A percentile compares a stretch with the other conserved stretches of the same genome.
Evolutionary conservation across 2,329 filamentous ascomycete genomes (phyloP).

Genomic region (Nannizziopsis arthrosporioides): DNA sequence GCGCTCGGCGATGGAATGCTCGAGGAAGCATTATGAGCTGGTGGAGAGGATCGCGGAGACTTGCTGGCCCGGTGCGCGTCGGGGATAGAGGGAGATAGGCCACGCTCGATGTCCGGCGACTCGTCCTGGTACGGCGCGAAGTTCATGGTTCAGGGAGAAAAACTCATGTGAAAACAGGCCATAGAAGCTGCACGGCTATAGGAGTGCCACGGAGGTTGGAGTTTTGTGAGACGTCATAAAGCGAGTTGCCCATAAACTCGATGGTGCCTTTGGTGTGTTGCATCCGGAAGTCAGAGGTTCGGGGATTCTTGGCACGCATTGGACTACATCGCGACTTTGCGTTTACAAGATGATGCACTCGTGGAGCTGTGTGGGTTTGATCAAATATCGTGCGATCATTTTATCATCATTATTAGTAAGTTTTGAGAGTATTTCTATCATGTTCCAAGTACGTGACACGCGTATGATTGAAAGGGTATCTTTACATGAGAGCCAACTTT

Average conservation of each 20-base stretch:
- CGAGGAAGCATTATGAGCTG: conserved; percentile 32
- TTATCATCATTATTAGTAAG: too few species aligned
- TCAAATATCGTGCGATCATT: too few species aligned
- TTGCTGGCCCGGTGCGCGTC: conserved; percentile 34
- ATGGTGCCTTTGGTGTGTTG: neutral
- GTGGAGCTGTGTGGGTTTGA: too few species aligned
- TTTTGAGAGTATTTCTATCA: too few species aligned
- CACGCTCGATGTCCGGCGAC: conserved; percentile 70
- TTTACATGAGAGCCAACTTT: too few species aligned
- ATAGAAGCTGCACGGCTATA: neutral
- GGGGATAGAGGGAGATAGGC: conserved; percentile 58
- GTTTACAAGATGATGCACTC: neutral
- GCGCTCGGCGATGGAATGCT: conserved; percentile 31
- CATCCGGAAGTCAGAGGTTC: neutral
- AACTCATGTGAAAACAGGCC: neutral
- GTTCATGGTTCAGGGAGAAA: conserved; percentile 50
- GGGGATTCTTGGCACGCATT: neutral
- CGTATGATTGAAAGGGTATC: neutral
- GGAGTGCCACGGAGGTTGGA: neutral
- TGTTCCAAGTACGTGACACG: too few species aligned
- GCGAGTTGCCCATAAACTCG: too few species aligned
- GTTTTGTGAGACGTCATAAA: neutral
- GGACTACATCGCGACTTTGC: neutral
- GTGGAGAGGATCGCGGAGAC: conserved; percentile 43
- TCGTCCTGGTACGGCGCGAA: conserved; percentile 96